A percentile compares a stretch with the other conserved stretches of the same genome.
Evolutionary conservation across 495 filamentous ascomycete species (phyloP).

Genomic region (Tuber magnatum): DNA sequence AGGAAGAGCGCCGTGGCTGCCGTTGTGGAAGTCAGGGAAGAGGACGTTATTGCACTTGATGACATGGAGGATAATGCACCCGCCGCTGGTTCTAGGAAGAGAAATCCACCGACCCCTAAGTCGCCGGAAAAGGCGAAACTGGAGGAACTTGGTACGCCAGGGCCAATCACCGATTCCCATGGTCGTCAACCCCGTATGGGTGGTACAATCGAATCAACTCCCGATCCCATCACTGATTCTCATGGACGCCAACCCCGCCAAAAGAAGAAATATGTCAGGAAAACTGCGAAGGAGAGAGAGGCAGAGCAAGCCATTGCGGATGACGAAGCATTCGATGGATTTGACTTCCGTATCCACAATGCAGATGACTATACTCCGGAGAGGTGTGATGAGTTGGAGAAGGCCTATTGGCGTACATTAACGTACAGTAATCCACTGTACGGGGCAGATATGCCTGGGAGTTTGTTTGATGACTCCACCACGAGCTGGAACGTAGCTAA

Average conservation of each 20-base stretch:
- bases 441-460: slow-evolving; percentile 92
- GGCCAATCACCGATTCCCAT: slow-evolving; percentile 22
- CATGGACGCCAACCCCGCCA: slow-evolving; percentile 35
- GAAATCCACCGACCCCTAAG: slow-evolving; percentile 36
- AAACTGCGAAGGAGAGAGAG: slow-evolving; percentile 47
- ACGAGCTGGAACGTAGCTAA: slow-evolving; percentile 89
- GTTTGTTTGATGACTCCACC: slow-evolving; percentile 84
- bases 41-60: slow-evolving; percentile 43
- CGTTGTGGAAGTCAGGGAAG: slow-evolving; percentile 45
- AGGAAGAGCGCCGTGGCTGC: slow-evolving; percentile 21
- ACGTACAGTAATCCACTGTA: slow-evolving; percentile 93
- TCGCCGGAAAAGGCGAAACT: slow-evolving; percentile 35
- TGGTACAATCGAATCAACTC: slow-evolving; percentile 24
- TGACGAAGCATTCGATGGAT: slow-evolving; percentile 65
- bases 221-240: slow-evolving; percentile 26
- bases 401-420: slow-evolving; percentile 89
- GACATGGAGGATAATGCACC: slow-evolving; percentile 44
- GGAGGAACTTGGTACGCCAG: slow-evolving; percentile 44
- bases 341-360: slow-evolving; percentile 78
- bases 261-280: slow-evolving; percentile 32
- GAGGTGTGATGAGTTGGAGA: slow-evolving; percentile 86
- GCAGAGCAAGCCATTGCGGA: slow-evolving; percentile 48
- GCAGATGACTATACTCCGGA: slow-evolving; percentile 79
- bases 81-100: slow-evolving; percentile 34
- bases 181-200: slow-evolving; percentile 32